Percentiles rank a stretch among this genome's conserved stretches.
These are phyloP conservation scores for Microcos paniculata DNA, from an alignment of 345 rosid genomes.

Conservation along the genomic window DNA sequence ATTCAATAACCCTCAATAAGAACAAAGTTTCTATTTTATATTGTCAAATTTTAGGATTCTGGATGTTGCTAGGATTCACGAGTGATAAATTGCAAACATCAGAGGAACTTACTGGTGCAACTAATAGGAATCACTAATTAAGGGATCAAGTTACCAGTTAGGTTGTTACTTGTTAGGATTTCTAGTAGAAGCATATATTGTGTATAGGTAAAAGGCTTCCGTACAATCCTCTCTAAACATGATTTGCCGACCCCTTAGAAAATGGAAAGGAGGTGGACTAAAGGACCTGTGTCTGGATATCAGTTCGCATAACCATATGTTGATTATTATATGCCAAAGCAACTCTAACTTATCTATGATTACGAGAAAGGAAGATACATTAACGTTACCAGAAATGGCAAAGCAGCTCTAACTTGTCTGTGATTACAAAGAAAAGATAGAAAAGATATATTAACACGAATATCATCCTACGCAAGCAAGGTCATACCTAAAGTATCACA, in stretches of 20 bases:
- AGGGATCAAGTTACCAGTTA: not conserved
- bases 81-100: not conserved
- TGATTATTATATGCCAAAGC: not conserved
- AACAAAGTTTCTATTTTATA: too few species aligned
- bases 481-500: not conserved
- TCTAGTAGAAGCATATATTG: not conserved
- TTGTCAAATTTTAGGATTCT: not conserved
- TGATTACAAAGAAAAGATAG: not conserved
- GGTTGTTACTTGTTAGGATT: not conserved
- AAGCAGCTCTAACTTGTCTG: not conserved
- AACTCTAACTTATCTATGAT: not conserved
- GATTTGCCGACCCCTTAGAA: not conserved
- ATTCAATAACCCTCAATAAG: too few species aligned
- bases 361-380: slow-evolving; percentile 3
- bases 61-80: not conserved
- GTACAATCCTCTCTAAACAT: not conserved
- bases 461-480: not conserved
- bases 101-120: not conserved
- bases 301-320: not conserved
- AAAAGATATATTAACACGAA: not conserved
- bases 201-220: not conserved
- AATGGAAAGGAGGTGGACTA: not conserved
- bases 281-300: not conserved
- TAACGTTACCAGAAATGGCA: not conserved
- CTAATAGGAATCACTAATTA: not conserved